These are phyloP conservation scores for Zygosaccharomyces rouxii DNA, from an alignment of 805 yeast species.

Conservation along the genomic window DNA sequence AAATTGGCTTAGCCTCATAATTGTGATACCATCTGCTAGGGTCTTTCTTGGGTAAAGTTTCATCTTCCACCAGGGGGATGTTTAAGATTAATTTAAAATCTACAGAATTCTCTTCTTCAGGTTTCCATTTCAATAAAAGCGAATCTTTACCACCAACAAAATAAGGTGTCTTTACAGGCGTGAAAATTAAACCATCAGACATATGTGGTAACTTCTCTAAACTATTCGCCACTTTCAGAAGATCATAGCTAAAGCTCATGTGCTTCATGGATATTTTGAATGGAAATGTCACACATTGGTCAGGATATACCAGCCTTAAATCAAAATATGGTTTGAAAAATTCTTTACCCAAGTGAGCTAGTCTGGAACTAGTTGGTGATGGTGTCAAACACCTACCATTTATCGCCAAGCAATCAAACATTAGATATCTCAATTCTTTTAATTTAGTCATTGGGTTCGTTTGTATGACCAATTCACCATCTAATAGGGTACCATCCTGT, in stretches of 20 bases:
- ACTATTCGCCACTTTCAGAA: constrained; percentile 68
- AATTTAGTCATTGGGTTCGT: constrained; percentile 48
- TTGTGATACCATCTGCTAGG: constrained; percentile 69
- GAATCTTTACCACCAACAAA: constrained; percentile 78
- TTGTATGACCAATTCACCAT: constrained; percentile 88
- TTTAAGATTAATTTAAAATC: constrained; percentile 69
- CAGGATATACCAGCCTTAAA: constrained; percentile 65
- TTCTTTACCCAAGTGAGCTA: constrained; percentile 79
- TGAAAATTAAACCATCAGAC: constrained; percentile 90
- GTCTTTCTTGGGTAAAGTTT: constrained; percentile 45
- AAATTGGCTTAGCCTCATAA: constrained; percentile 73
- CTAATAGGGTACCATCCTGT: constrained; percentile 85
- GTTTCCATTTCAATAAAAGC: constrained; percentile 91
- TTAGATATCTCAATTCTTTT: constrained; percentile 70
- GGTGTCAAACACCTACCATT: constrained; percentile 69
- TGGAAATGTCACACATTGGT: constrained; percentile 70
- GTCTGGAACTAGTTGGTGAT: constrained; percentile 70
- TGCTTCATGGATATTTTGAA: constrained; percentile 82
- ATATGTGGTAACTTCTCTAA: constrained; percentile 75
- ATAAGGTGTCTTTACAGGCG: constrained; percentile 86
- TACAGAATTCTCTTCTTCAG: constrained; percentile 89
- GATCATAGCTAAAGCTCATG: constrained; percentile 79
- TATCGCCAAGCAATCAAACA: constrained; percentile 86
- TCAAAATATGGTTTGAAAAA: constrained; percentile 79
- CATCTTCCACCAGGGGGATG: constrained; percentile 34